Evolutionary conservation across 148 eudicot genomes (phyloP).

Genomic region (Fagopyrum homotropicum): DNA sequence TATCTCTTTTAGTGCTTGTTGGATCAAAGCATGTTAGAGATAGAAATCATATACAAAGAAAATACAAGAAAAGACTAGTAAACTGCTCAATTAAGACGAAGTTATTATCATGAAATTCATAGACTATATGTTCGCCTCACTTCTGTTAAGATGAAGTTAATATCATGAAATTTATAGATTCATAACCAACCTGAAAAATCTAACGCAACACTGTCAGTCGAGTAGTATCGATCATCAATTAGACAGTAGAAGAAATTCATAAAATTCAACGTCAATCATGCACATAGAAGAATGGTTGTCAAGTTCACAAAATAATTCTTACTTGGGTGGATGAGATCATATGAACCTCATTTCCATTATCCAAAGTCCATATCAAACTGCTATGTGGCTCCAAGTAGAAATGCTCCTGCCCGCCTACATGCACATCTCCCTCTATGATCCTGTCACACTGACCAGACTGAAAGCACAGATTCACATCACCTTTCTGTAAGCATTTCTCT

Average conservation of each 20-base stretch:
- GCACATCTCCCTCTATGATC: conserved; percentile 89
- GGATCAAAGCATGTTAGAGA: neutral
- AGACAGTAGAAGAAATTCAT: neutral
- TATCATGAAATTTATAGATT: neutral
- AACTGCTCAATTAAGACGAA: neutral
- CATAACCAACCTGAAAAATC: neutral
- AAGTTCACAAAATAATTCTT: conserved; percentile 19
- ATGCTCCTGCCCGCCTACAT: conserved; percentile 94
- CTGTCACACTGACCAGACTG: conserved; percentile 72
- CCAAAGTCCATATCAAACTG: conserved; percentile 82
- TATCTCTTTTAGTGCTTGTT: neutral
- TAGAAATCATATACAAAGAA: neutral
- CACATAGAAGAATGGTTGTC: neutral
- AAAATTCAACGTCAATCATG: neutral
- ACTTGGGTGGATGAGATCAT: conserved; percentile 99
- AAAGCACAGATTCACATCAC: conserved; percentile 80
- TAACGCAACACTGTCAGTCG: neutral
- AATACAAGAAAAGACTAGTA: neutral
- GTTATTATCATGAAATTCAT: neutral
- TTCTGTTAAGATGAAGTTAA: neutral
- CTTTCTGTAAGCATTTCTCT: conserved; percentile 53
- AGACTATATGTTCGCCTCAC: neutral
- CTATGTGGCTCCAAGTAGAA: conserved; percentile 85
- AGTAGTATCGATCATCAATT: neutral
- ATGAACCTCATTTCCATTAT: conserved; percentile 93